phyloP scores from a whole-genome alignment of 441 rosid genomes.

The Macaranga tanarius region DNA sequence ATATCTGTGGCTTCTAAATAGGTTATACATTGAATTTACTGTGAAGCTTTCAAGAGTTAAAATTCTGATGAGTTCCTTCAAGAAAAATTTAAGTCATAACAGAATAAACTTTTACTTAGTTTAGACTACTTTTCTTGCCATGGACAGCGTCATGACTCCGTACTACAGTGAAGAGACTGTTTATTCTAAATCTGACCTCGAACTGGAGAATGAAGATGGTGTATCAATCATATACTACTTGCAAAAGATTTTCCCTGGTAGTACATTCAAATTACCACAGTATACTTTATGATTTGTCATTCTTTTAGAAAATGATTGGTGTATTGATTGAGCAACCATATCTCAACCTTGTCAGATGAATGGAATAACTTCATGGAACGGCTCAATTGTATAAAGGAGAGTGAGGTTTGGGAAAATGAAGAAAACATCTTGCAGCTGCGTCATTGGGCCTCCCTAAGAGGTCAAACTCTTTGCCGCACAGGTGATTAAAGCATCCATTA shows the following conservation, averaged over 20 bases:
- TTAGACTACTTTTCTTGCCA: conserved; percentile 19
- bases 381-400: conserved; percentile 66
- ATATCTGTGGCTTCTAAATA: conserved; percentile 12
- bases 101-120: conserved; percentile 2
- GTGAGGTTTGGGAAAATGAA: conserved; percentile 74
- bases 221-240: conserved; percentile 86
- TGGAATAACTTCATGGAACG: conserved; percentile 98
- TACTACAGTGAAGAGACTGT: conserved; percentile 98
- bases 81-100: neutral
- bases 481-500: conserved; percentile 47
- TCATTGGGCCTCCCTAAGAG: conserved; percentile 97
- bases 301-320: conserved; percentile 21
- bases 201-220: conserved; percentile 98
- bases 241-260: conserved; percentile 97
- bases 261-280: conserved; percentile 19
- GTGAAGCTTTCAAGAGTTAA: conserved; percentile 12
- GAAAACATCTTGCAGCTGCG: conserved; percentile 95
- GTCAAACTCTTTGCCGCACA: conserved; percentile 94
- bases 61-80: conserved; percentile 13
- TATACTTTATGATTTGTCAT: neutral
- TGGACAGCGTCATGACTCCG: conserved; percentile 92
- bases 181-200: conserved; percentile 89
- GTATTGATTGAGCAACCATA: conserved; percentile 10
- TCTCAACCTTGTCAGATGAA: conserved; percentile 57
- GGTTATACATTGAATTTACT: neutral